Evolutionary conservation across 768 basidiomycete genomes (phyloP), one percentile per base, ranked within the genome.

Genomic region (Mycena floridula): DNA sequence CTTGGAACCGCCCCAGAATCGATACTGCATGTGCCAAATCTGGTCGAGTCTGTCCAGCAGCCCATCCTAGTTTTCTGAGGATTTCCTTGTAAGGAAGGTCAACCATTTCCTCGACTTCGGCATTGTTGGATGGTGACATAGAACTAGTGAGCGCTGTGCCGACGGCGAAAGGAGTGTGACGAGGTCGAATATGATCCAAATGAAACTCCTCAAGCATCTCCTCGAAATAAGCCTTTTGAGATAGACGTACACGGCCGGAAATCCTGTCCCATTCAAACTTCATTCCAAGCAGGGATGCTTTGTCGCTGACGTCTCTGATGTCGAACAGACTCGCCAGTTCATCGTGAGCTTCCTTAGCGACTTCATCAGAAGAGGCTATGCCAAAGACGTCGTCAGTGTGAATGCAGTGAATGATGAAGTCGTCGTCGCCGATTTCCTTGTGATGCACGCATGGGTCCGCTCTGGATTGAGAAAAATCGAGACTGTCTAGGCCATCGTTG

Each of bases 371-470:
- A 12, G 49, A 44, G 4, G 48, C 54, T 9, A 24, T 40, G 2
- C 52, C 50, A 0, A 48, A 23, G 0, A 59, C 37, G 38, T 59
- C 48, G 38, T 57, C 46, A 0, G 46, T 52, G 23, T 52, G 54
- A 0, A 48, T 58, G 37, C 30, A 43, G 1, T 42, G 54, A 7
- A 59, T 39, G 12, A 55, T 57, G 25, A 41, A 26, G 13, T 53
- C 25, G 11, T 37, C 44, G 8, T 43, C 27, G 18, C 36, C 16
- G 21, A 43, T 22, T 4, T 26, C 25, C 4, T 44, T 35, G 4
- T 13, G 46, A 0, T 42, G 42, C 4, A 60, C 44, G 23, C 52
- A 57, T 20, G 45, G 53, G 45, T 60, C 57, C 0, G 54, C 57
- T 7, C 45, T 30, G 1, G 47, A 56, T 26, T 47, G 25, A n/a